Base-by-base conservation (phyloP, 108 stramenopile genomes). In the Parietichytrium sp. region DNA sequence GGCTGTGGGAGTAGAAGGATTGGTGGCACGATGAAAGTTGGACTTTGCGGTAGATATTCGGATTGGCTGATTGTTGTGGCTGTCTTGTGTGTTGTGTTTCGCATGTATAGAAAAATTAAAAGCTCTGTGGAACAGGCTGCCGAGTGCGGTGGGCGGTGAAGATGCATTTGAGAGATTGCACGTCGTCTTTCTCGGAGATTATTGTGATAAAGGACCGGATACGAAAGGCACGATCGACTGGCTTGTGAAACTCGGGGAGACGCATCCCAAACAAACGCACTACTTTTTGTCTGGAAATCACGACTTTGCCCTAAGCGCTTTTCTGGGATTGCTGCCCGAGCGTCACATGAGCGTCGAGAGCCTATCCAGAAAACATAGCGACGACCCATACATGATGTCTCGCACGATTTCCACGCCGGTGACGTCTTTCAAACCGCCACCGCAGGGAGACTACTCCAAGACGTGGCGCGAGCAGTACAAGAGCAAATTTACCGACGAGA, bases 141-240 rank as follows among this genome's bases (percentile, higher is more conserved):
- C 61, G 1, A 42, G 38, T 33, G 61, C 61, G 38, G 61, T 72
- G 20, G 61, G 61, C 61, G 61, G 61, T 15, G 61, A 72, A n/a
- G 61, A 72, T 6, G 61, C 45, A 33, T 72, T 72, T 27, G 61
- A 72, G 42, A 72, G 45, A 25, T 45, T 72, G 61, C 36, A 33
- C 33, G 61, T 72, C 38, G 45, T 42, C 23, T 72, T 72, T 27
- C 33, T 72, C n/a, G 61, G 61, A 8, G 61, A 72, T 25, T 72
- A 72, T 42, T 72, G 61, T 25, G 61, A 72, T 25, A 72, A 72
- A 42, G 61, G 61, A n/a, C 61, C 61, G 23, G 61, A 72, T 25
- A 7, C 61, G 33, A 42, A 33, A 8, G 61, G 61, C 33, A 42
- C 45, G 6, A 72, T 72, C 42, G 61, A 72, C 20, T 72, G 61